Conservation (phyloP, 345 rosid species). For the Tarenaya hassleriana region DNA sequence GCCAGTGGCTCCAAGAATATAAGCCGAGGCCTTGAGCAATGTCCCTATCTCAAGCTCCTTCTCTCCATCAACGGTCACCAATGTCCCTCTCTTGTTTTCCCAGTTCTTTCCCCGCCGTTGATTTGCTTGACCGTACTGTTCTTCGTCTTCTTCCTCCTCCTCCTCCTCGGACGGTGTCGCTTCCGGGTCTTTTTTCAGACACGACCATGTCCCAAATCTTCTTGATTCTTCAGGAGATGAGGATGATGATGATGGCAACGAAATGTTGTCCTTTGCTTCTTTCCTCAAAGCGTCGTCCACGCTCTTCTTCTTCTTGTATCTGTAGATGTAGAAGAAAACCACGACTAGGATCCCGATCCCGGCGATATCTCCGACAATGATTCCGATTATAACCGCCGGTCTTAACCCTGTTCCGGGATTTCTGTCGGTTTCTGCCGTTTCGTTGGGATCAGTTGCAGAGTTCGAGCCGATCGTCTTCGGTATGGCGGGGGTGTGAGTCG, state of each 20-base stretch:
- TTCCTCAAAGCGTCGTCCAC: constrained; percentile 27
- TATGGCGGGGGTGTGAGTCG: constrained; percentile 52
- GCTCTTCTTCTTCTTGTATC: constrained; percentile 27
- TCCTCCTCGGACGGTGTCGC: constrained; percentile 37
- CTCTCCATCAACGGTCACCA: constrained; percentile 66
- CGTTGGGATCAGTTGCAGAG: constrained; percentile 16
- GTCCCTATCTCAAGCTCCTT: constrained; percentile 69
- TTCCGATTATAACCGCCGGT: constrained; percentile 34
- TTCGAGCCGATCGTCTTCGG: constrained; percentile 36
- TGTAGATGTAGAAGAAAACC: constrained; percentile 30
- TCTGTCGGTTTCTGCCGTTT: neutral
- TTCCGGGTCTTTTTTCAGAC: constrained; percentile 48
- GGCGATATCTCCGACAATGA: constrained; percentile 38
- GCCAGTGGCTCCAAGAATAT: constrained; percentile 84
- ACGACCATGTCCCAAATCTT: constrained; percentile 65
- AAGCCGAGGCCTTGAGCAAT: constrained; percentile 76
- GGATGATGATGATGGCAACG: constrained; percentile 31
- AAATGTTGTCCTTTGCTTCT: constrained; percentile 35
- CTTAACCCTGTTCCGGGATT: constrained; percentile 26
- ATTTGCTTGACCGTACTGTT: constrained; percentile 27
- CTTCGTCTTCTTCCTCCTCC: constrained; percentile 33
- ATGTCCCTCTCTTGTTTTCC: constrained; percentile 43
- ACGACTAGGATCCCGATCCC: constrained; percentile 34
- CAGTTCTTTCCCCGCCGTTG: constrained; percentile 33
- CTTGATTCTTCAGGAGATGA: constrained; percentile 65